Conservation (phyloP, 2,329 filamentous ascomycete species). For the Cercospora brassicicola region DNA sequence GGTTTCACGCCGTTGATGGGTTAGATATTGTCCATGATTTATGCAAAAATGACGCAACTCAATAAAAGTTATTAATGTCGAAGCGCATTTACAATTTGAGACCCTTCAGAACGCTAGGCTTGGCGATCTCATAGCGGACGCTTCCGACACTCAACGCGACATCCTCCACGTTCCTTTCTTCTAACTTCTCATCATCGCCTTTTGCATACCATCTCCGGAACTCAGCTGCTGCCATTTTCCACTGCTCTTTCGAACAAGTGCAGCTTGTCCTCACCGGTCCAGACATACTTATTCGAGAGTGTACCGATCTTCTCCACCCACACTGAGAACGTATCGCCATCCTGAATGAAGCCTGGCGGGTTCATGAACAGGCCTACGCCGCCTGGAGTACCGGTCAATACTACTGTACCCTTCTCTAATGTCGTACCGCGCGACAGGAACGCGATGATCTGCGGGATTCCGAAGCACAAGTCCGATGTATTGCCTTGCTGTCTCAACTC, state of each 20-base stretch:
- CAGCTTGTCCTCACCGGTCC: not conserved
- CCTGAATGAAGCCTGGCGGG: not conserved
- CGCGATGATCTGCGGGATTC: not conserved
- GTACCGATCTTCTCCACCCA: not conserved
- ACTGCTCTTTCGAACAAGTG: not conserved
- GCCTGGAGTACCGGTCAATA: not conserved
- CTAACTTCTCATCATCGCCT: no score
- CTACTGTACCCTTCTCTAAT: not conserved
- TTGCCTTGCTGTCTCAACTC: not conserved
- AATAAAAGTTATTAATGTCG: no score
- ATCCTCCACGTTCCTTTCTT: no score
- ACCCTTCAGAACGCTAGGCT: no score
- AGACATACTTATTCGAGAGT: not conserved
- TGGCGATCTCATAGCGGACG: no score
- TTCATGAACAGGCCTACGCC: not conserved
- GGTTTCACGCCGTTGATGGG: not conserved
- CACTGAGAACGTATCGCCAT: not conserved
- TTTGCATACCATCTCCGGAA: no score
- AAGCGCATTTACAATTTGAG: no score
- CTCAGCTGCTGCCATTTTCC: not conserved
- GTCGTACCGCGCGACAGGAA: not conserved
- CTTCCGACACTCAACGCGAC: no score
- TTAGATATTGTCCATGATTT: not conserved
- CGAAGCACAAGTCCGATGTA: not conserved
- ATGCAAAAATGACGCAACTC: no score